These are phyloP conservation scores for Leishmania tropica DNA, from an alignment of 208 protist species.

Conservation along the genomic window DNA sequence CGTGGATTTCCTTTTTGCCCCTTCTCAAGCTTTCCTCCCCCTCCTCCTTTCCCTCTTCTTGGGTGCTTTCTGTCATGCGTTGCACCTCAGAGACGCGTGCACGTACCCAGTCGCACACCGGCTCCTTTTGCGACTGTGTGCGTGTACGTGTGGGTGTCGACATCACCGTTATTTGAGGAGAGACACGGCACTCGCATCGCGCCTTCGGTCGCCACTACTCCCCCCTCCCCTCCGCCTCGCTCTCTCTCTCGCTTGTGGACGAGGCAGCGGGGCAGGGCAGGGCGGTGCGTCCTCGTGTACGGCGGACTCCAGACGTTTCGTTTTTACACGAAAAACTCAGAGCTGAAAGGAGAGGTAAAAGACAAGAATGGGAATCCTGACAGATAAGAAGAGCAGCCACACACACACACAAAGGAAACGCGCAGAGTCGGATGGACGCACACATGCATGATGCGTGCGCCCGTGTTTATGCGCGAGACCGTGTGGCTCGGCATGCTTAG, in stretches of 20 bases:
- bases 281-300: background rate
- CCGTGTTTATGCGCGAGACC: background rate
- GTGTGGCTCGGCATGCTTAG: background rate
- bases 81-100: background rate
- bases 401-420: background rate
- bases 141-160: background rate
- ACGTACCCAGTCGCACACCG: background rate
- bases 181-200: background rate
- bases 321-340: background rate
- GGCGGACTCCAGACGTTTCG: background rate
- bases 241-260: background rate
- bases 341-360: background rate
- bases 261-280: background rate
- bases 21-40: background rate
- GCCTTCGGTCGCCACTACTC: background rate
- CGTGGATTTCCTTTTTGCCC: background rate
- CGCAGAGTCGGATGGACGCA: background rate
- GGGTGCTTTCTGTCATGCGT: background rate
- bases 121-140: background rate
- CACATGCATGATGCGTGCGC: background rate
- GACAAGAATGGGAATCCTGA: background rate
- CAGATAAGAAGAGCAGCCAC: background rate
- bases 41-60: background rate
- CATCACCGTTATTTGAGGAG: background rate
- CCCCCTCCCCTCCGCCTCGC: background rate